Evolutionary conservation across 768 basidiomycete species (phyloP).

Genomic region (Trametes meyenii): DNA sequence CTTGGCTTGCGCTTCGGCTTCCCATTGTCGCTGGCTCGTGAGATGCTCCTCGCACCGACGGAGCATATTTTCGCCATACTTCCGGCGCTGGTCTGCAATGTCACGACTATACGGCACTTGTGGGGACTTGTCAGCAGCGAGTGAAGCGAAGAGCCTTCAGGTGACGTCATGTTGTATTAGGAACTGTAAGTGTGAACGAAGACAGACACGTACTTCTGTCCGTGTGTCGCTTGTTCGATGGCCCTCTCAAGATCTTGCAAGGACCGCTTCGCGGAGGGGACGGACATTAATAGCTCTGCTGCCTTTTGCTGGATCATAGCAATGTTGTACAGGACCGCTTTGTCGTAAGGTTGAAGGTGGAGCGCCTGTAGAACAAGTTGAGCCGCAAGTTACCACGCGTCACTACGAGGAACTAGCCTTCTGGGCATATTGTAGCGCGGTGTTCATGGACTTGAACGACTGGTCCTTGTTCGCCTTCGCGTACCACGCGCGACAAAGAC

Average conservation of each 20-base stretch:
- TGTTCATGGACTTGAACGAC: conserved; percentile 77
- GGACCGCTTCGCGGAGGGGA: conserved; percentile 75
- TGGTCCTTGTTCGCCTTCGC: conserved; percentile 91
- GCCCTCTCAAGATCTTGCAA: conserved; percentile 78
- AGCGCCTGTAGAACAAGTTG: conserved; percentile 59
- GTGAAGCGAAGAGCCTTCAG: conserved; percentile 76
- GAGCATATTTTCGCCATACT: conserved; percentile 88
- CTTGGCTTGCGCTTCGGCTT: conserved; percentile 69
- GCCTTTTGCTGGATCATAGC: conserved; percentile 99
- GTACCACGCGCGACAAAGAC: conserved; percentile 92
- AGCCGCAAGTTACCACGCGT: not conserved
- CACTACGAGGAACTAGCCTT: conserved; percentile 46
- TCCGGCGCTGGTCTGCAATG: conserved; percentile 85
- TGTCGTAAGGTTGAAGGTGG: conserved; percentile 84
- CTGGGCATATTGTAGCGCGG: conserved; percentile 84
- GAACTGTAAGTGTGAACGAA: not conserved
- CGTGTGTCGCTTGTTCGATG: conserved; percentile 79
- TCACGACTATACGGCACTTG: conserved; percentile 83
- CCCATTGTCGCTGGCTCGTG: conserved; percentile 67
- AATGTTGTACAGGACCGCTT: conserved; percentile 91
- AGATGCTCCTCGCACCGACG: conserved; percentile 82
- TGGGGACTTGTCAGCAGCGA: conserved; percentile 72
- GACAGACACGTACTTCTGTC: conserved; percentile 70
- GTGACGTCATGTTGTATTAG: not conserved
- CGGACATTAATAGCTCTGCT: conserved; percentile 82